Base-by-base conservation (phyloP, 106 monocot genomes). In the Hemerocallis citrina region DNA sequence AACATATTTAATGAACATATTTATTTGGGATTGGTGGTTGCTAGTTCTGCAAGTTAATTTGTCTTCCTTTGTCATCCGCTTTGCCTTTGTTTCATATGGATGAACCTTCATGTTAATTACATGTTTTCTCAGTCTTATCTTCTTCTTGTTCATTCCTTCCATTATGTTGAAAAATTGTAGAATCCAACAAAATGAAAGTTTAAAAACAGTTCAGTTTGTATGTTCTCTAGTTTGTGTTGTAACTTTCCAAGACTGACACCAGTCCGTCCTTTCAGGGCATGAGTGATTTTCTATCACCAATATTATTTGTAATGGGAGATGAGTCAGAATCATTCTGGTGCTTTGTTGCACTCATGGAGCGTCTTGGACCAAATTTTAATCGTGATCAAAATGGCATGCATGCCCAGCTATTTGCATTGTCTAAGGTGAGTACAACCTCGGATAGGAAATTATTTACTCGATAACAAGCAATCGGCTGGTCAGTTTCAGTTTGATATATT, bases 321-420 rank as follows among this genome's bases (percentile, higher is more conserved):
- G 84, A 85, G 64, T 69, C 73, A 22, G 79, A 85, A 36, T 68
- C 84, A 57, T 85, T 85, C 69, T 85, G 84, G 79, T 79, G 79
- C 57, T 85, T 85, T 64, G 84, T 75, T 55, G 72, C 64, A 22
- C 62, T 79, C 24, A 76, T 85, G 84, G 84, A 79, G 55, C 76
- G 75, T 13, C 57, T 85, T 25, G 84, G 84, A 17, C 84, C 79
- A 39, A 85, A 79, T 54, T 85, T 85, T 58, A 85, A 85, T 48
- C 79, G 79, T 45, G 84, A 85, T 51, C 79, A 79, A 66, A 85
- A 68, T 70, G 84, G 79, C 57, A 76, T 85, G 84, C 84, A 85
- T 46, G 48, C 84, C 28, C 84, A 85, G 49, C 72, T 85, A 42
- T 85, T 85, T 67, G 79, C 84, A 55, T 63, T 85, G 32, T 79